phyloP scores from a whole-genome alignment of 768 basidiomycete genomes.

The Lactarius indigo region DNA sequence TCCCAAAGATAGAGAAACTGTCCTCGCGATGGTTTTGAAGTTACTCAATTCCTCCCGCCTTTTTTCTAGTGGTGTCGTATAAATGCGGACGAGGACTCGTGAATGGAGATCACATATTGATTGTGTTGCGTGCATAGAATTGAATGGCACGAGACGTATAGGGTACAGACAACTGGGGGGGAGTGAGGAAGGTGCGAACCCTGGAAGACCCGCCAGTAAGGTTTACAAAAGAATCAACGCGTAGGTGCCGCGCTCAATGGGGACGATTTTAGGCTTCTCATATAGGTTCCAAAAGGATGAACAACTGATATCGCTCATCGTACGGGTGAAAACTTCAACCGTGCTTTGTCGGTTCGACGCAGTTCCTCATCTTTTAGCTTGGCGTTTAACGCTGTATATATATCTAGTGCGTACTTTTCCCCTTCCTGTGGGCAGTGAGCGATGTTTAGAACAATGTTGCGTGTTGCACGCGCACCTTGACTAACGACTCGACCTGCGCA shows the following conservation, averaged over 20 bases:
- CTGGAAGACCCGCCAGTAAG: neutral
- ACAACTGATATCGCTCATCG: constrained; percentile 1
- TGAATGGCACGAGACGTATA: neutral
- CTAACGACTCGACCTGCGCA: constrained; percentile 45
- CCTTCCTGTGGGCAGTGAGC: constrained; percentile 46
- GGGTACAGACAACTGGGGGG: neutral
- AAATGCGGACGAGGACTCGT: neutral
- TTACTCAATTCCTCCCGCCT: no score
- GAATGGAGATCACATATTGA: neutral
- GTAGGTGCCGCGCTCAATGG: neutral
- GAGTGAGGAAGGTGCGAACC: neutral
- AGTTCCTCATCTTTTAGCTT: constrained; percentile 66
- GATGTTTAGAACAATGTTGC: neutral
- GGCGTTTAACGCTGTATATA: constrained; percentile 53
- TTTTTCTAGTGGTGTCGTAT: neutral
- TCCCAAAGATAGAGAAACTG: no score
- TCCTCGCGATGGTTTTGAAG: no score
- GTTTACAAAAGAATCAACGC: neutral
- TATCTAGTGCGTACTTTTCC: constrained; percentile 57
- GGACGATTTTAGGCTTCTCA: neutral
- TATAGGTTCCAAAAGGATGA: neutral
- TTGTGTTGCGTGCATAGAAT: neutral
- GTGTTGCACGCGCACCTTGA: constrained; percentile 44
- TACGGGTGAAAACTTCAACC: constrained; percentile 44
- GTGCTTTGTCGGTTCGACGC: constrained; percentile 56